Base-by-base conservation (phyloP, 768 basidiomycete genomes). In the Mycena polygramma region DNA sequence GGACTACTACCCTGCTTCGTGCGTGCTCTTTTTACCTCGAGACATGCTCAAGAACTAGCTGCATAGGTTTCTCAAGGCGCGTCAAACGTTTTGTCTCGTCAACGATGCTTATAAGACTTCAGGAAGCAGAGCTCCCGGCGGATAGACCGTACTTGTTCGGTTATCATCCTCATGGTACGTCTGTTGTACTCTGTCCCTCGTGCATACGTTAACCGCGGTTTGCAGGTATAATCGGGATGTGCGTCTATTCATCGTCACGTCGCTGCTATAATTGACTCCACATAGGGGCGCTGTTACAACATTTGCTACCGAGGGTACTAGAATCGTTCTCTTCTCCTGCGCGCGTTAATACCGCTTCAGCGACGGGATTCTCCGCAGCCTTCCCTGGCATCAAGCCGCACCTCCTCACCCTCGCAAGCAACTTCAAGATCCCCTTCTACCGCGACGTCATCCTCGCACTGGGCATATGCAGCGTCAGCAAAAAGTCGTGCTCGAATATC, bases 211-310 rank as follows among this genome's bases (percentile, higher is more conserved):
- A 15, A 75, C 63, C 52, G 11, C 22, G 66, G 14, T 35, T 35
- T 30, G 54, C 73, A 96, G 95, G 96, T 48, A 98, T 99, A 73
- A 98, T 99, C 79, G 97, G 97, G 75, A 98, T 98, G 96, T 97
- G 84, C 76, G 93, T 81, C 24, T 22, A 41, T 55, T 24, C 36
- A 45, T 8, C 52, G 24, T 35, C 66, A 51, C 39, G 35, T 37
- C 48, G 7, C 48, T 35, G 11, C 24, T 37, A 20, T 30, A 55
- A n/a, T 66, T 49, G 19, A 68, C 54, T 35, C 37, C 45, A 65
- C 51, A 39, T 70, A 97, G 95, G 94, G 96, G 96, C 49, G 95
- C 96, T 6, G 84, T 98, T 49, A 94, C 94, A 13, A 98, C 96
- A n/a, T 99, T 99, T 74, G 97, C 91, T 3, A 97, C 96, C 24